Conservation (phyloP, 2,329 filamentous ascomycete species). For the Harringtonia aguacate region DNA sequence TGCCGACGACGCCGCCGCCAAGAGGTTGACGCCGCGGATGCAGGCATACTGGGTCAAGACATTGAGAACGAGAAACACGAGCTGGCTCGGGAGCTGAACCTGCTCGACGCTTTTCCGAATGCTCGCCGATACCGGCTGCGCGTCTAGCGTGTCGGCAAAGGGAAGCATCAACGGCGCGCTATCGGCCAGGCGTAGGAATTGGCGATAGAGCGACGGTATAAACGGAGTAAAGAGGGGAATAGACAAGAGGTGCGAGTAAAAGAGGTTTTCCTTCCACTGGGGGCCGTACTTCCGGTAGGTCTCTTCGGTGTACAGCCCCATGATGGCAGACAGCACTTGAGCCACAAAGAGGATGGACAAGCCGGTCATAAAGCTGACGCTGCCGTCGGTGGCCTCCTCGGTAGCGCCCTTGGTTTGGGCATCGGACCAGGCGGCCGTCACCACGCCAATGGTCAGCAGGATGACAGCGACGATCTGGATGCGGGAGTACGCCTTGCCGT, state of each 20-base stretch:
- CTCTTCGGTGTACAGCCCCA: constrained; percentile 90
- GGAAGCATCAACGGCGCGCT: constrained; percentile 51
- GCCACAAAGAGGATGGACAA: constrained; percentile 77
- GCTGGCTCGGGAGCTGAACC: constrained; percentile 51
- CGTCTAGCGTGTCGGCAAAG: constrained; percentile 18
- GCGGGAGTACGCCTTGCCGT: constrained; percentile 72
- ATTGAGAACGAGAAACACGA: constrained; percentile 62
- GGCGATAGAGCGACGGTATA: constrained; percentile 49
- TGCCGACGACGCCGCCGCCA: constrained; percentile 79
- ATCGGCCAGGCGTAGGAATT: constrained; percentile 51
- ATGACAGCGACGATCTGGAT: constrained; percentile 74
- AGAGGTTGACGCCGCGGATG: constrained; percentile 90
- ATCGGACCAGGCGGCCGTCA: constrained; percentile 83
- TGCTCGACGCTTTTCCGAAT: constrained; percentile 26
- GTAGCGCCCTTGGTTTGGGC: constrained; percentile 63
- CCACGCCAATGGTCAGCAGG: constrained; percentile 75
- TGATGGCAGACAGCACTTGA: constrained; percentile 82
- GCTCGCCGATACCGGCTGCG: constrained; percentile 21
- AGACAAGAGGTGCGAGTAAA: constrained; percentile 72
- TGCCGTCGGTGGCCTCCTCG: constrained; percentile 16
- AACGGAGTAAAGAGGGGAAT: constrained; percentile 69
- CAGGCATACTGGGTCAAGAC: constrained; percentile 89
- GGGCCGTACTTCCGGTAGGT: constrained; percentile 79
- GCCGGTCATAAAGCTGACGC: constrained; percentile 49
- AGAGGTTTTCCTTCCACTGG: constrained; percentile 91